Conservation (phyloP, 129 eudicot species). For the Saposhnikovia divaricata region DNA sequence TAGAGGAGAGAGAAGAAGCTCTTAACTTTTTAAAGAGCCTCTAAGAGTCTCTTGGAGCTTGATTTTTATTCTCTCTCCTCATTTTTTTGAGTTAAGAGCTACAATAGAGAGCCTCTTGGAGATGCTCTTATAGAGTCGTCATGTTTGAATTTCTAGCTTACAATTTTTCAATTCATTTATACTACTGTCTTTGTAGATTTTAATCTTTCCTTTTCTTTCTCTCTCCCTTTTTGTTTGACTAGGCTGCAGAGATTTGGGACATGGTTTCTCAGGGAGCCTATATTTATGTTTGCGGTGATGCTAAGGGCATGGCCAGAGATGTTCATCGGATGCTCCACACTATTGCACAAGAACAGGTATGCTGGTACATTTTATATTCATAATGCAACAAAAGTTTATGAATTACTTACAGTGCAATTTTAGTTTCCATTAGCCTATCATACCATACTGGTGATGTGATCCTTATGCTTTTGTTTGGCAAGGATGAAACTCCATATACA, state of each 20-base stretch:
- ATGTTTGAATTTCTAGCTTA: background rate
- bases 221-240: slow-evolving; percentile 6
- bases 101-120: too few species aligned
- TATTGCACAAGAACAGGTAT: slow-evolving; percentile 86
- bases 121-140: background rate
- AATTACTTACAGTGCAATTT: too few species aligned
- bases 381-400: background rate
- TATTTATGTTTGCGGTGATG: slow-evolving; percentile 94
- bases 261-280: slow-evolving; percentile 84
- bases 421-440: background rate
- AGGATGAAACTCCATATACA: background rate
- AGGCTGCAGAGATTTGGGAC: slow-evolving; percentile 90
- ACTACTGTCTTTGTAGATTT: background rate
- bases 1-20: too few species aligned
- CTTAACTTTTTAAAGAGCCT: too few species aligned
- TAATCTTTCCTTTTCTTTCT: background rate
- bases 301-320: slow-evolving; percentile 99
- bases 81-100: too few species aligned
- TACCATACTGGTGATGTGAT: background rate
- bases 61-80: too few species aligned
- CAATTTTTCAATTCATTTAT: background rate
- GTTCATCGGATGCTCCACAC: slow-evolving; percentile 95
- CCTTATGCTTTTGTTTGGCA: background rate
- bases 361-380: background rate
- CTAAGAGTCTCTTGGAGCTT: too few species aligned